Conservation (phyloP, 768 basidiomycete species). For the Mycena kentingensis region DNA sequence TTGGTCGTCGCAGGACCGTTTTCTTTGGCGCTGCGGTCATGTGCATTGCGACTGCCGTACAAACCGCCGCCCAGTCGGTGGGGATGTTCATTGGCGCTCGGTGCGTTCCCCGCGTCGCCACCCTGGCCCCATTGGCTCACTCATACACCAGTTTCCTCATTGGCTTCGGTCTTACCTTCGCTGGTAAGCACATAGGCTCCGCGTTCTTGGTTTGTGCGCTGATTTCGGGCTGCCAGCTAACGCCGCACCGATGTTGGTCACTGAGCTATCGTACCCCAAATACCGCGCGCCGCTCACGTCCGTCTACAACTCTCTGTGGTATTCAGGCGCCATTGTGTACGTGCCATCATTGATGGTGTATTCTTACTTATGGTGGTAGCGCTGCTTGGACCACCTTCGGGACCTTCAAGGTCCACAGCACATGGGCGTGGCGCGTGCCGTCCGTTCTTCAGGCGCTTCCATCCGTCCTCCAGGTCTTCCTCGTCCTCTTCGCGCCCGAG, state of each 20-base stretch:
- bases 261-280: conserved; percentile 82
- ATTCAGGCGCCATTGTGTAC: conserved; percentile 77
- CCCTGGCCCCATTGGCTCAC: not conserved
- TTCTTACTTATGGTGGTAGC: conserved; percentile 29
- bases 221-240: conserved; percentile 45
- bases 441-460: conserved; percentile 73
- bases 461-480: conserved; percentile 61
- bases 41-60: conserved; percentile 66
- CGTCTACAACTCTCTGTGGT: conserved; percentile 84
- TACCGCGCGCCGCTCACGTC: conserved; percentile 82
- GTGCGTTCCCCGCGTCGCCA: conserved; percentile 29
- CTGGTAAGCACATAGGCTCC: conserved; percentile 39
- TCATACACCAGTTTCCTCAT: conserved; percentile 56
- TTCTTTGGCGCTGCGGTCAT: conserved; percentile 73
- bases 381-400: conserved; percentile 88
- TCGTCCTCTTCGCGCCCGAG: conserved; percentile 77
- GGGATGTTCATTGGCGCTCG: conserved; percentile 83
- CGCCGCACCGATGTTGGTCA: conserved; percentile 81
- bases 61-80: conserved; percentile 70
- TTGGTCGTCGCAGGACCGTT: conserved; percentile 68
- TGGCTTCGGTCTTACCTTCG: conserved; percentile 77
- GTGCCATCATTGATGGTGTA: conserved; percentile 27
- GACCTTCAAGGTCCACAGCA: conserved; percentile 65
- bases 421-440: conserved; percentile 85
- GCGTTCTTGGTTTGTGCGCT: conserved; percentile 8